Evolutionary conservation across 352 stramenopile genomes (phyloP).

Genomic region (Globisporangium abappressorium): DNA sequence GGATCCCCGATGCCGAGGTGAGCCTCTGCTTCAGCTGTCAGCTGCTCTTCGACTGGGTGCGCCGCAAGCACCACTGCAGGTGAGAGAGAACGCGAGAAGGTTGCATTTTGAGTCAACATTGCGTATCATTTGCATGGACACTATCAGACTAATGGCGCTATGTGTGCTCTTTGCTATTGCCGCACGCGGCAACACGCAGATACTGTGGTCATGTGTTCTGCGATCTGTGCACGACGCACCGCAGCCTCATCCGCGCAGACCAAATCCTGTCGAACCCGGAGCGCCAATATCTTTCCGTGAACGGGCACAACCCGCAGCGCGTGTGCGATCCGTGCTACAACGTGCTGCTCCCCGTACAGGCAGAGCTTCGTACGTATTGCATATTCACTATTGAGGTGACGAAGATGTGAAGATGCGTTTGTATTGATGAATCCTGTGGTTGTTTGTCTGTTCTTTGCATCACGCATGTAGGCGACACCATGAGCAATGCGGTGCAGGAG

Average conservation of each 20-base stretch:
- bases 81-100: constrained; percentile 7
- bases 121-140: neutral
- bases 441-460: neutral
- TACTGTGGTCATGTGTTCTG: constrained; percentile 80
- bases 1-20: constrained; percentile 79
- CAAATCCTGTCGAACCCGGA: constrained; percentile 72
- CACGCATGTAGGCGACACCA: constrained; percentile 39
- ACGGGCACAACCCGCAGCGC: constrained; percentile 79
- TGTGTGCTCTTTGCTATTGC: neutral
- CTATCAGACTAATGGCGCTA: neutral
- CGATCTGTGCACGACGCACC: constrained; percentile 63
- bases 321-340: constrained; percentile 79
- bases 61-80: constrained; percentile 89
- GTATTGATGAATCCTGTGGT: neutral
- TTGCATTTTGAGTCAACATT: neutral
- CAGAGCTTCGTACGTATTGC: constrained; percentile 50
- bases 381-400: neutral
- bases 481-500: constrained; percentile 79
- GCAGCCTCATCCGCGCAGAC: constrained; percentile 69
- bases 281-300: constrained; percentile 74
- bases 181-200: constrained; percentile 15
- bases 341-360: constrained; percentile 54
- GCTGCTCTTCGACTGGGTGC: constrained; percentile 86
- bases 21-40: constrained; percentile 75
- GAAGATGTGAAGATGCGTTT: neutral